Conservation (phyloP, 2,329 filamentous ascomycete species). For the Sporothrix pallida region DNA sequence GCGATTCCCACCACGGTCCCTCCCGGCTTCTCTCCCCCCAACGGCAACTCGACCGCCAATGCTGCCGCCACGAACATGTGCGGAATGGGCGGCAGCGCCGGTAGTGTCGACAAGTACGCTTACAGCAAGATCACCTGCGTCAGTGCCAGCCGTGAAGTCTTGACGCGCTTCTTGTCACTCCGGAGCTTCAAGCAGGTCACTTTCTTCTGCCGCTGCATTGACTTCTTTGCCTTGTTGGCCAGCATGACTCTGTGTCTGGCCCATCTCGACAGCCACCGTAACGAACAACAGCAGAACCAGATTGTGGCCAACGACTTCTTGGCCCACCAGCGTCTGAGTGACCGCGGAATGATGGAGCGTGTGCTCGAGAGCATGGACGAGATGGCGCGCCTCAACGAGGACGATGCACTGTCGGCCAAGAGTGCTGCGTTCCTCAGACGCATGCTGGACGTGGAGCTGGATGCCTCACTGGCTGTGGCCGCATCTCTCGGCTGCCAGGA, state of each 20-base stretch:
- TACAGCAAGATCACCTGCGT: constrained; percentile 50
- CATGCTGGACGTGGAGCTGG: constrained; percentile 49
- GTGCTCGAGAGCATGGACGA: constrained; percentile 45
- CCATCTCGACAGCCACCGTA: constrained; percentile 46
- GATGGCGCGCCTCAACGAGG: constrained; percentile 36
- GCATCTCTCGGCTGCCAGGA: constrained; percentile 18
- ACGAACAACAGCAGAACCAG: constrained; percentile 20
- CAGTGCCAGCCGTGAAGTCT: constrained; percentile 51
- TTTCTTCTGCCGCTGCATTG: constrained; percentile 50
- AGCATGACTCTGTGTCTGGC: constrained; percentile 50
- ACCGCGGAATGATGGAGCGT: constrained; percentile 51
- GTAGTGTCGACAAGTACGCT: constrained; percentile 42
- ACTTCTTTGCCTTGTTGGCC: constrained; percentile 51
- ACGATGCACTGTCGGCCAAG: constrained; percentile 43
- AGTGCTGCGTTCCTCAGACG: constrained; percentile 45
- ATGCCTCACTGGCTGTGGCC: constrained; percentile 17
- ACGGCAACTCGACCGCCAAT: background rate
- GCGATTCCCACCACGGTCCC: background rate
- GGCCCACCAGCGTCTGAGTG: constrained; percentile 50
- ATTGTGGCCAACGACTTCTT: constrained; percentile 40
- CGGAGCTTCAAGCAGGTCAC: constrained; percentile 42
- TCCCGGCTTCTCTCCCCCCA: background rate
- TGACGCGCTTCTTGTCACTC: constrained; percentile 50
- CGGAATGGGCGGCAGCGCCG: background rate
- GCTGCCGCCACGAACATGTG: background rate